Percentiles rank a stretch among this genome's conserved stretches.
Evolutionary conservation across 495 filamentous ascomycete species (phyloP).

Genomic region (Apiosordaria backusii): DNA sequence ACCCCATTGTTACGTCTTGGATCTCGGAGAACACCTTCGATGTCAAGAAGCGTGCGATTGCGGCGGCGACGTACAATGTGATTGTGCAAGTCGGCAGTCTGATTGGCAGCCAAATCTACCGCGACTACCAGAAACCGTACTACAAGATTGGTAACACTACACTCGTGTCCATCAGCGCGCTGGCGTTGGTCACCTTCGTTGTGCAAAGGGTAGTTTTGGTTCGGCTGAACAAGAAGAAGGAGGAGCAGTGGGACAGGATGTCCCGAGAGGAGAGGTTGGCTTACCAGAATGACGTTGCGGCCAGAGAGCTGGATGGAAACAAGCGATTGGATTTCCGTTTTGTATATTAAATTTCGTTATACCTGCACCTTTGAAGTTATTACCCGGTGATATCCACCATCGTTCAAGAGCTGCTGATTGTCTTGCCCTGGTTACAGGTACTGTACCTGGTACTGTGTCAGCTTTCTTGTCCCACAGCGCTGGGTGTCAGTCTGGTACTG

Average conservation of each 20-base stretch:
- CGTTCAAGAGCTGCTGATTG: no score
- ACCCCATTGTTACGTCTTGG: slow-evolving; percentile 42
- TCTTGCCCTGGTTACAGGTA: no score
- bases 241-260: slow-evolving; percentile 52
- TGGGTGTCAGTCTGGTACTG: neutral
- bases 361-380: no score
- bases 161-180: slow-evolving; percentile 52
- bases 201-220: slow-evolving; percentile 60
- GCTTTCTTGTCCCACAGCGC: no score
- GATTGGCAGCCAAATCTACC: slow-evolving; percentile 60
- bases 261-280: slow-evolving; percentile 54
- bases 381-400: no score
- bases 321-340: slow-evolving; percentile 63
- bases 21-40: slow-evolving; percentile 50
- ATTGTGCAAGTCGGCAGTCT: slow-evolving; percentile 59
- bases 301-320: slow-evolving; percentile 63
- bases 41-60: slow-evolving; percentile 53
- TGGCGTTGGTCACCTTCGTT: slow-evolving; percentile 55
- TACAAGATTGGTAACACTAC: slow-evolving; percentile 66
- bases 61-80: slow-evolving; percentile 62
- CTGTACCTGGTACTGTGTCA: no score
- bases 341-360: slow-evolving; percentile 18
- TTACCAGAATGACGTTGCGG: slow-evolving; percentile 56
- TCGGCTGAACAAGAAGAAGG: slow-evolving; percentile 50
- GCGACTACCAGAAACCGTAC: slow-evolving; percentile 58